Evolutionary conservation across 2,329 filamentous ascomycete species (phyloP), one percentile per base, ranked within the genome.

Genomic region (Magnaporthiopsis incrustans): DNA sequence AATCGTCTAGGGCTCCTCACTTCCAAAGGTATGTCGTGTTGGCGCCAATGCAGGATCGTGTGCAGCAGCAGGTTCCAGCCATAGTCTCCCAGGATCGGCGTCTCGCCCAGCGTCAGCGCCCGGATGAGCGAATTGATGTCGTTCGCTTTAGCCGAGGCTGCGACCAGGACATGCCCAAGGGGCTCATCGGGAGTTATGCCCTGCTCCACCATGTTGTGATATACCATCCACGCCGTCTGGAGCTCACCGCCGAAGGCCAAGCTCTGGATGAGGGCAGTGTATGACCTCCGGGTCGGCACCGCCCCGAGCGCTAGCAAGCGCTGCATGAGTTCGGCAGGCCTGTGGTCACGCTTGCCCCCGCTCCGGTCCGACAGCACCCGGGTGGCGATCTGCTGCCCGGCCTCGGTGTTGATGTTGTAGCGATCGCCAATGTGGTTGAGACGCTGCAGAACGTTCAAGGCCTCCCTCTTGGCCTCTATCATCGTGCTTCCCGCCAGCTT

Each of bases 251-350:
- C 83, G 65, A 86, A 79, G 69, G 89, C 85, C 22, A 92, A 85
- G 65, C 91, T 90, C 56, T 86, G 81, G 64, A 97, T 83, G 65
- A 92, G 77, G 59, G 89, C 81, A 22, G 89, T 89, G 70, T 89
- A 85, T 14, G 82, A 81, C 64, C 86, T 77, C 18, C 84, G 75
- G 67, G 90, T 89, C 30, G 89, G 85, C 26, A 78, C 77, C 60
- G 90, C 76, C 1, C 88, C 89, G n/a, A 82, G 75, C 26, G 82
- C 76, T 14, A 89, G 73, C 62, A 92, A 78, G 11, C 76, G 73
- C 63, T 83, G 77, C 27, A 88, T 82, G 6, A 88, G 76, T 6
- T 79, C 74, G 12, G 84, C 78, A 32, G 82, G 82, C 26, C 80
- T 33, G 53, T 18, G 27, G 33, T 59, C 26, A 15, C n/a, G 1